Percentiles rank a stretch among this genome's conserved stretches.
These are phyloP conservation scores for Hypocrella siamensis DNA, from an alignment of 2,329 filamentous ascomycete species.

Conservation along the genomic window DNA sequence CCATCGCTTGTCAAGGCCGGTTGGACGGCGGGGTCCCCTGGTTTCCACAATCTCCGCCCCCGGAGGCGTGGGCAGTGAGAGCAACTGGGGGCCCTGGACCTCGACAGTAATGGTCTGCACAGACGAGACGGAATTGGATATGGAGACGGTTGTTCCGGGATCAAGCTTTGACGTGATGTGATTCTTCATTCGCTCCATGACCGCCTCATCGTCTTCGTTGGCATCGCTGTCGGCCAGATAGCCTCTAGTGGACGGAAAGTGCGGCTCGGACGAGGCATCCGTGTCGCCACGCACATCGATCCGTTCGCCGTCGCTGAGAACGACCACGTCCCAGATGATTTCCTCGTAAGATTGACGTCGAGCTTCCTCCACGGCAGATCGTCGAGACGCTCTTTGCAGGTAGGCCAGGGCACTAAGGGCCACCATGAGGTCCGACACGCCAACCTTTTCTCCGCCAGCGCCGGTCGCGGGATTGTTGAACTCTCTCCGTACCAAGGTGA, in stretches of 20 bases:
- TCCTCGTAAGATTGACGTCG: constrained; percentile 34
- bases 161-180: constrained; percentile 40
- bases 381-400: constrained; percentile 40
- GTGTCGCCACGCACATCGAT: constrained; percentile 28
- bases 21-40: constrained; percentile 8
- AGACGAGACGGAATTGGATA: constrained; percentile 42
- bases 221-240: constrained; percentile 1
- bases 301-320: constrained; percentile 40
- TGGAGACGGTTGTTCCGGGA: constrained; percentile 39
- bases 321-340: constrained; percentile 50
- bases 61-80: constrained; percentile 36
- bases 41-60: constrained; percentile 44
- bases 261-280: constrained; percentile 15
- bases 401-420: constrained; percentile 46
- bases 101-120: constrained; percentile 51
- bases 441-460: constrained; percentile 40
- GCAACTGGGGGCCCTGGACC: constrained; percentile 34
- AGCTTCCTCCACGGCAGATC: constrained; percentile 32
- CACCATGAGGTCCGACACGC: constrained; percentile 43
- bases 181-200: constrained; percentile 27
- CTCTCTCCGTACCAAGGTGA: constrained; percentile 46
- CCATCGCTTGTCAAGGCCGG: constrained; percentile 3
- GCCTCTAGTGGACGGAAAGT: neutral
- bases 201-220: constrained; percentile 24
- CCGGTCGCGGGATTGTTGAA: constrained; percentile 48